Base-by-base conservation (phyloP, 1,284 basidiomycete species). In the Sporisorium exsertum region DNA sequence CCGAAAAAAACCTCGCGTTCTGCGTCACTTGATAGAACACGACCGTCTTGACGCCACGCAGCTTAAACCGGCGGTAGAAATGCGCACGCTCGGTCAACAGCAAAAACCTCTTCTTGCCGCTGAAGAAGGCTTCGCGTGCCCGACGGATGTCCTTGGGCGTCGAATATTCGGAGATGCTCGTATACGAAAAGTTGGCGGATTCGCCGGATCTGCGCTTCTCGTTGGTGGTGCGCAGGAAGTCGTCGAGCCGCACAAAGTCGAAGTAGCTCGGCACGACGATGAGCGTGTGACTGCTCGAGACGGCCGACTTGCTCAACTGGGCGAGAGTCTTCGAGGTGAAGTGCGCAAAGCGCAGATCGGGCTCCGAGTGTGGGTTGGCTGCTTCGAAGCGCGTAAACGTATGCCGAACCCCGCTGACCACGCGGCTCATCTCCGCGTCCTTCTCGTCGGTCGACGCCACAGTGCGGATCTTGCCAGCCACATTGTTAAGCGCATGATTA, bases 81-180 rank as follows among this genome's bases (percentile, higher is more conserved):
- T 99, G 95, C 88, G 98, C 97, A 22, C 97, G 91, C 85, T 99
- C 97, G 68, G 94, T 97, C 78, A 98, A 88, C 71, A 99, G 88
- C 24, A 99, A 86, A 87, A 98, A 93, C 0, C 91, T 88, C 79
- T 92, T 94, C 81, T 93, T 92, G 58, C 93, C 94, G 46, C 89
- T 89, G 88, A 97, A 97, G 88, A 99, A 99, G 0, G 92, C 90
- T 79, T 95, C 93, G 53, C 97, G 89, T 0, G 95, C 95, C 2
- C 95, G 91, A 1, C 93, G 93, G 72, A 99, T 96, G 68, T 99
- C 95, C 84, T 93, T 91, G 78, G 94, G 94, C 10, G 92, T 91
- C 0, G 94, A 95, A 85, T 99, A 97, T 92, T 99, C 97, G 3
- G 94, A 95, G 52, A 99, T 90, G 15, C 94, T 90, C 1, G 92